Base-by-base conservation (phyloP, 192 early-diverging fungal species). In the Pilaira anomala region DNA sequence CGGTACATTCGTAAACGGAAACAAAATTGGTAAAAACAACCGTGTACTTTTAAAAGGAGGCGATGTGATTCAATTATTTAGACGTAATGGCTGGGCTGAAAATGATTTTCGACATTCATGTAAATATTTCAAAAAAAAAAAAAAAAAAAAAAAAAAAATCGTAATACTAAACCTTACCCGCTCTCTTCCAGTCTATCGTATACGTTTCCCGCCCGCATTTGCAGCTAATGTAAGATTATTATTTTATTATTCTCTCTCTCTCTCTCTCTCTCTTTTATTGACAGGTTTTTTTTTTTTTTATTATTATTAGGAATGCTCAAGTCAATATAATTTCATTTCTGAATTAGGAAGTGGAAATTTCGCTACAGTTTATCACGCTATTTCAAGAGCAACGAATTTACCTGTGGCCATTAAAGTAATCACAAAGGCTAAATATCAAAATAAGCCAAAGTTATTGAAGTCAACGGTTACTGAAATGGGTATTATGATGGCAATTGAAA, bases 401-500 rank as follows among this genome's bases (percentile, higher is more conserved):
- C 49, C n/a, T 2, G 62, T 63, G 2, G 62, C 62, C 5, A 39
- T 63, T 33, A 63, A 63, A n/a, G n/a, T 30, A 21, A 40, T 63
- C 7, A 1, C 19, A 16, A 41, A 40, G 33, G 0, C 48, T n/a
- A 51, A 24, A 18, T 42, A 19, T 25, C 39, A n/a, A n/a, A 33
- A 16, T 5, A 52, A 36, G 29, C 49, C 62, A 42, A 63, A 63
- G n/a, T 13, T 52, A 16, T 24, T 63, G n/a, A 21, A 29, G 14
- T 51, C 62, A 0, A 40, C 50, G 26, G 42, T 52, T 25, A 30
- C 41, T 24, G 62, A 63, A 25, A 42, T 51, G 0, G n/a, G 39
- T 40, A 44, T 51, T 7, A 21, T 52, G 18, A 63, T 63, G 62
- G 16, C 49, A n/a, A 22, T 63, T n/a, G 61, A 63, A 51, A 24